Evolutionary conservation across 139 green algal species (phyloP), one percentile per base, ranked within the genome.

Genomic region (Haematococcus lacustris): DNA sequence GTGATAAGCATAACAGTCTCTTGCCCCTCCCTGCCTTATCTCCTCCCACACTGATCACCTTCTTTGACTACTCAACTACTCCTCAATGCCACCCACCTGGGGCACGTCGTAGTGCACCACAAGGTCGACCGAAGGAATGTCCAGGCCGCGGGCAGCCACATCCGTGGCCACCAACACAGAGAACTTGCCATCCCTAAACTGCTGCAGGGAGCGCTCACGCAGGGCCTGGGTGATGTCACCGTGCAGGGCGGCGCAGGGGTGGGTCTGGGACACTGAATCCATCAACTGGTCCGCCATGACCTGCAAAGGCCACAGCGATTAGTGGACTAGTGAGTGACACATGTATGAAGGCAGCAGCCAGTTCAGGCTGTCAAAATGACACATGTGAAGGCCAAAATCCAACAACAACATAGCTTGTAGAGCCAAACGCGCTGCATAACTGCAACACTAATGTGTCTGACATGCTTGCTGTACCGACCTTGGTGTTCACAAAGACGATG

Each of bases 401-500:
- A n/a, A n/a, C n/a, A n/a, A n/a, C n/a, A n/a, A n/a, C n/a, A n/a
- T n/a, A n/a, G n/a, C n/a, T n/a, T n/a, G n/a, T n/a, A n/a, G n/a
- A n/a, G n/a, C n/a, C n/a, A n/a, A n/a, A n/a, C n/a, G n/a, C n/a
- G n/a, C n/a, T n/a, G n/a, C n/a, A n/a, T n/a, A n/a, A n/a, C n/a
- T n/a, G n/a, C n/a, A n/a, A n/a, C n/a, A n/a, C n/a, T n/a, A n/a
- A n/a, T n/a, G n/a, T n/a, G n/a, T n/a, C n/a, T n/a, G n/a, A n/a
- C n/a, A n/a, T n/a, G n/a, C n/a, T 70, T 43, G 37, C 63, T 51
- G 38, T 30, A 64, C 93, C 88, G 41, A 84, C 79, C 87, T 99
- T 99, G 73, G 94, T 98, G 67, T 97, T 89, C 1, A 89, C 91
- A 81, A 99, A 99, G 1, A 98, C 83, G 64, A 99, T 98, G 73